These are phyloP conservation scores for Saccharomycopsis amapae DNA, from an alignment of 805 yeast species.

Conservation along the genomic window DNA sequence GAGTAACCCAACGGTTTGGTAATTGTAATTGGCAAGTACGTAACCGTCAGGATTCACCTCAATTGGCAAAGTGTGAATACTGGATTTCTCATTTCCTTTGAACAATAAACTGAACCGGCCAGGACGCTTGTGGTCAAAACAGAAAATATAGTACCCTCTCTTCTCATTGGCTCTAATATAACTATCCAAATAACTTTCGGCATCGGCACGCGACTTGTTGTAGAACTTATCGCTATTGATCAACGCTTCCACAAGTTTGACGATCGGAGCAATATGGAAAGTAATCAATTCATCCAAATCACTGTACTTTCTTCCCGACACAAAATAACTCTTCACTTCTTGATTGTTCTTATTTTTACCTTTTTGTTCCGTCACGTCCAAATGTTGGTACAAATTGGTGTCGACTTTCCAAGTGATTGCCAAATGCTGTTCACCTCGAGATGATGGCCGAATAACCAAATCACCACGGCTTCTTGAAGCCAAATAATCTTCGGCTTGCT, in stretches of 20 bases:
- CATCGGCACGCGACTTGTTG: constrained; percentile 70
- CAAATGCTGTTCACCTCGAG: constrained; percentile 79
- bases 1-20: constrained; percentile 81
- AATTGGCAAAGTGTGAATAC: constrained; percentile 81
- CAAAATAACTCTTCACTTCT: constrained; percentile 47
- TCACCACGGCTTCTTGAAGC: constrained; percentile 89
- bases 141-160: constrained; percentile 84
- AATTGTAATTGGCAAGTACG: constrained; percentile 67
- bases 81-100: constrained; percentile 66
- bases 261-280: constrained; percentile 77
- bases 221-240: constrained; percentile 82
- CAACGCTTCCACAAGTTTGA: constrained; percentile 78
- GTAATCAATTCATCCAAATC: constrained; percentile 93
- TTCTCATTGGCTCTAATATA: constrained; percentile 88
- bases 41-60: constrained; percentile 85
- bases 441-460: constrained; percentile 89
- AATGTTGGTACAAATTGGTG: constrained; percentile 83
- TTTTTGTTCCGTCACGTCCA: constrained; percentile 73
- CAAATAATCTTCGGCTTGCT: constrained; percentile 87
- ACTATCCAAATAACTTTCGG: constrained; percentile 77
- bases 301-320: constrained; percentile 63
- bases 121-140: constrained; percentile 83
- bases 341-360: constrained; percentile 67
- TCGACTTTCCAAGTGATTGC: constrained; percentile 97
- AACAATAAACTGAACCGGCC: constrained; percentile 90